Evolutionary conservation across 208 protist species (phyloP).

Genomic region (Jaenimonas drosophilae): DNA sequence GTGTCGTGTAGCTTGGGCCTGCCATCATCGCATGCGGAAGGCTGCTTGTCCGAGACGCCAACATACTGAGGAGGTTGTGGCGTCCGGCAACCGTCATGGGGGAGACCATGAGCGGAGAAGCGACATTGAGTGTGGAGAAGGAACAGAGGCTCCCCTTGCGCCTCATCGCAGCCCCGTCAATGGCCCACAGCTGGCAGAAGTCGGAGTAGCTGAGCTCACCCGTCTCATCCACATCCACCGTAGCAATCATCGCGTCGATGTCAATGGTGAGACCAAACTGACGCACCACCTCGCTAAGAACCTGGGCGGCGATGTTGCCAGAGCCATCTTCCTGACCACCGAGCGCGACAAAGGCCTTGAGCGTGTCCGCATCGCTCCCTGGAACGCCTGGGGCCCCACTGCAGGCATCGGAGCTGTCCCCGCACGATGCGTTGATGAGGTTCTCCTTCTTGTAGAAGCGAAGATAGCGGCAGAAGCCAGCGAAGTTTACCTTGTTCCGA

Average conservation of each 20-base stretch:
- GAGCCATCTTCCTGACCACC: constrained; percentile 63
- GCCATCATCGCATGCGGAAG: not conserved
- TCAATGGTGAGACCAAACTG: constrained; percentile 76
- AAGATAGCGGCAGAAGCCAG: constrained; percentile 54
- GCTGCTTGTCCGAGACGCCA: not conserved
- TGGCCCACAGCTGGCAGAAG: constrained; percentile 59
- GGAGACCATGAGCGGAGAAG: not conserved
- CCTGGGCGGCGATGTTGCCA: constrained; percentile 28
- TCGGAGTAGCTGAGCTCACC: constrained; percentile 50
- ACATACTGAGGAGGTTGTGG: not conserved
- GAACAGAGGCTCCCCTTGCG: constrained; percentile 8
- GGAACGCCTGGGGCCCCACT: constrained; percentile 1
- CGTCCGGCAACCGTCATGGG: not conserved
- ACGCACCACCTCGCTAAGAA: constrained; percentile 39
- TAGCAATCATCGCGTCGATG: constrained; percentile 47
- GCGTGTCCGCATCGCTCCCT: constrained; percentile 36
- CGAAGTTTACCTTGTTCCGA: constrained; percentile 52
- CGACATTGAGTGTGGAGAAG: constrained; percentile 18
- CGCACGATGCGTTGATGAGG: not conserved
- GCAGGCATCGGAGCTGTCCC: not conserved
- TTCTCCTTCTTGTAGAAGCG: constrained; percentile 70
- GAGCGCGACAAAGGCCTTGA: constrained; percentile 72
- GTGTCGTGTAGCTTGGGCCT: not conserved
- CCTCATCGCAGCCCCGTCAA: constrained; percentile 5
- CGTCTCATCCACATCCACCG: constrained; percentile 37